Evolutionary conservation across 768 basidiomycete genomes (phyloP).

Genomic region (Solioccasus polychromus): DNA sequence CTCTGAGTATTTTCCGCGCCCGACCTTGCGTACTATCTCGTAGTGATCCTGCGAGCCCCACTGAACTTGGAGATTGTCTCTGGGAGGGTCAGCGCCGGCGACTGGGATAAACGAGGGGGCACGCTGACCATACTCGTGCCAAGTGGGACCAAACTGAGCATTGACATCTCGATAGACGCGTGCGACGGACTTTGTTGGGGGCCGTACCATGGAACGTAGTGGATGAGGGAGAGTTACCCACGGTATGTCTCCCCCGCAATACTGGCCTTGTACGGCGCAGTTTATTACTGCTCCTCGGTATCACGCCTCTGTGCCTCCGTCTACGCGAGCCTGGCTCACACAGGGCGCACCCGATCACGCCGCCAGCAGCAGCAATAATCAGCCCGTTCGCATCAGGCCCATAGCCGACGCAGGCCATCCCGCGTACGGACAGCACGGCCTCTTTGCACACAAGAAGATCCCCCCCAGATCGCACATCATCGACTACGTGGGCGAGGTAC

Average conservation of each 20-base stretch:
- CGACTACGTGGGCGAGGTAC: constrained; percentile 83
- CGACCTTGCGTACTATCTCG: constrained; percentile 95
- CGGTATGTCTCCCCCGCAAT: constrained; percentile 18
- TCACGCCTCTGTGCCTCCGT: constrained; percentile 54
- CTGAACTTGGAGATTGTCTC: constrained; percentile 95
- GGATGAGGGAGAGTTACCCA: constrained; percentile 10
- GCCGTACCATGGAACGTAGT: constrained; percentile 58
- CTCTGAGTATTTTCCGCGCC: constrained; percentile 94
- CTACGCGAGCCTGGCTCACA: constrained; percentile 39
- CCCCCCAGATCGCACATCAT: constrained; percentile 63
- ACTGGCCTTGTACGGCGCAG: constrained; percentile 54
- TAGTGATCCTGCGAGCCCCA: constrained; percentile 98
- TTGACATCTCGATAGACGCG: constrained; percentile 90
- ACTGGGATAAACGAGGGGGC: not conserved
- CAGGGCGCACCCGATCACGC: constrained; percentile 15
- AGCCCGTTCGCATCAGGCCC: constrained; percentile 51
- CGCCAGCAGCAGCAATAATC: constrained; percentile 17
- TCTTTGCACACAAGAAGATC: constrained; percentile 78
- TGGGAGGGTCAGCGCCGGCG: constrained; percentile 17
- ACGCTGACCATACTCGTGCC: constrained; percentile 90
- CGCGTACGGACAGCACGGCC: constrained; percentile 71
- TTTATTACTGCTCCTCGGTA: constrained; percentile 53
- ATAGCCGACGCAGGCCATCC: constrained; percentile 66
- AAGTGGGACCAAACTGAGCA: constrained; percentile 79
- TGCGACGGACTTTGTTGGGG: constrained; percentile 73